These are phyloP conservation scores for Ceratocystis albifundus DNA, from an alignment of 2,329 filamentous ascomycete species.

Conservation along the genomic window DNA sequence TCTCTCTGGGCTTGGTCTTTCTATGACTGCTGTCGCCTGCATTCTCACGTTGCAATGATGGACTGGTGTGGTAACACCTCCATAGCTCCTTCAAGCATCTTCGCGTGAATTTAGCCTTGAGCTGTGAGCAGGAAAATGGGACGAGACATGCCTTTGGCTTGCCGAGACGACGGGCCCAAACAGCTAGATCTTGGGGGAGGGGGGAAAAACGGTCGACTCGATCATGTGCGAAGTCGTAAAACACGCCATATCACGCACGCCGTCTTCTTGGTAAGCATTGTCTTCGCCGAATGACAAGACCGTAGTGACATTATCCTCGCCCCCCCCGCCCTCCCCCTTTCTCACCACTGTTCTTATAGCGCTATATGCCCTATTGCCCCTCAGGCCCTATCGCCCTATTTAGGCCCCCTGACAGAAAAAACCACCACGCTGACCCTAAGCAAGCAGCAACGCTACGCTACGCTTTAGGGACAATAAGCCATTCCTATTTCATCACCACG, in stretches of 20 bases:
- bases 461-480: no score
- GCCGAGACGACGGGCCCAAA: background rate
- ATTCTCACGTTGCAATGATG: background rate
- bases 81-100: background rate
- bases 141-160: constrained; percentile 7
- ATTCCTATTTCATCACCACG: background rate
- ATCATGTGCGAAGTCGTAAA: no score
- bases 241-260: no score
- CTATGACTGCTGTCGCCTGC: no score
- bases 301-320: background rate
- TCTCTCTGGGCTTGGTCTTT: no score
- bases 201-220: no score
- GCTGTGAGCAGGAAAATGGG: background rate
- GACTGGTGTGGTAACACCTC: background rate
- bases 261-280: background rate
- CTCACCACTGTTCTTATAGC: background rate
- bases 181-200: no score
- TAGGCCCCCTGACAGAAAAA: background rate
- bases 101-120: background rate
- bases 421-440: background rate
- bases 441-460: background rate
- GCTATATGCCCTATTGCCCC: background rate
- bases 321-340: background rate
- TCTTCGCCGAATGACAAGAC: background rate
- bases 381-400: no score